These are phyloP conservation scores for Wolfiporia cocos DNA, from an alignment of 1,284 basidiomycete species.

Conservation along the genomic window DNA sequence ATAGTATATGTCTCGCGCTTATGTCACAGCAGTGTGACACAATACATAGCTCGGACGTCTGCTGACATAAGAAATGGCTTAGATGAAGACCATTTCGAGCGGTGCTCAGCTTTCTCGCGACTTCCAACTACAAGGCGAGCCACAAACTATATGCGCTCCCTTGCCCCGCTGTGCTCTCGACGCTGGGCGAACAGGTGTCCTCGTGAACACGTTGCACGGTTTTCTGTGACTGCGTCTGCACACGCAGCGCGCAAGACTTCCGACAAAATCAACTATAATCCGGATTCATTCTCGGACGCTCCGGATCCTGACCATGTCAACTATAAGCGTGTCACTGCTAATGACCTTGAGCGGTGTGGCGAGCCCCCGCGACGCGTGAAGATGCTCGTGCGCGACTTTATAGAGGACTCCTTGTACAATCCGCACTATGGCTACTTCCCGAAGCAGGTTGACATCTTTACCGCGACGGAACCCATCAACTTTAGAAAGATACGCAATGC, in stretches of 20 bases:
- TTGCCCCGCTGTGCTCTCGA: too few species aligned
- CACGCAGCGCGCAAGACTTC: conserved; percentile 13
- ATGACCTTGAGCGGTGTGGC: conserved; percentile 54
- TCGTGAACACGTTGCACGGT: too few species aligned
- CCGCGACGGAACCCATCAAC: conserved; percentile 64
- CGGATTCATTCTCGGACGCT: conserved; percentile 41
- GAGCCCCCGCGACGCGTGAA: conserved; percentile 78
- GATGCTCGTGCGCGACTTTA: conserved; percentile 95
- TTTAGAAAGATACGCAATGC: conserved; percentile 67
- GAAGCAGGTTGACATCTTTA: conserved; percentile 85
- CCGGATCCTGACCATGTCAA: conserved; percentile 42
- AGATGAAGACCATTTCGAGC: too few species aligned
- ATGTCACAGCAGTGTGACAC: too few species aligned
- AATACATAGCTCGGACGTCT: too few species aligned
- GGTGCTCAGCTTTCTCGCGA: too few species aligned
- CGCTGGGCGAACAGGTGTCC: too few species aligned
- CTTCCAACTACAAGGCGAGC: too few species aligned
- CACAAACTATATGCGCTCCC: too few species aligned
- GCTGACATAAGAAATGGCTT: too few species aligned
- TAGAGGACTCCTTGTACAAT: conserved; percentile 96
- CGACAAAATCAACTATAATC: conserved; percentile 72
- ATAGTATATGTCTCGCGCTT: too few species aligned
- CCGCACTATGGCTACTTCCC: conserved; percentile 98
- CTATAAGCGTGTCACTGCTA: conserved; percentile 71
- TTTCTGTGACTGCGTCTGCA: too few species aligned